phyloP scores from a whole-genome alignment of 495 filamentous ascomycete species.

The Corynascus novoguineensis region DNA sequence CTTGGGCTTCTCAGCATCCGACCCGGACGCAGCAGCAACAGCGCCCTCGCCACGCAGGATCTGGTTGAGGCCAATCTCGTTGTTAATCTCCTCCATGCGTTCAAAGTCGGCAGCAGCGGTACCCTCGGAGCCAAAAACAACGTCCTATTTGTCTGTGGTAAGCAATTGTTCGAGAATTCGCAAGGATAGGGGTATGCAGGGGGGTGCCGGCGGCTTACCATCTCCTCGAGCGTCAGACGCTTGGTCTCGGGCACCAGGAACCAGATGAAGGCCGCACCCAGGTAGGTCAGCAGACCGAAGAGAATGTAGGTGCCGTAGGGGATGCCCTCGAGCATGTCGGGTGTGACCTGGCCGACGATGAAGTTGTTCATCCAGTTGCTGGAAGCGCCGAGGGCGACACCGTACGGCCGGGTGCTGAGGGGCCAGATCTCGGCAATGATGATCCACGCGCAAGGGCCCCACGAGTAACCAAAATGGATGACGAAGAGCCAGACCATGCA shows the following conservation, averaged over 20 bases:
- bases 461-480: constrained; percentile 72
- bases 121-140: constrained; percentile 69
- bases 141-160: constrained; percentile 51
- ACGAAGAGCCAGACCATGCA: constrained; percentile 81
- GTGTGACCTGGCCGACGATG: constrained; percentile 67
- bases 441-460: constrained; percentile 69
- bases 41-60: constrained; percentile 29
- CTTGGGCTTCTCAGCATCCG: constrained; percentile 25
- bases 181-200: neutral
- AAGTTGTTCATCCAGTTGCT: constrained; percentile 53
- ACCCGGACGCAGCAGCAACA: constrained; percentile 20
- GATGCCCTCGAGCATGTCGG: constrained; percentile 64
- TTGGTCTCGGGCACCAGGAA: constrained; percentile 74
- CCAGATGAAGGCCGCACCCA: constrained; percentile 66
- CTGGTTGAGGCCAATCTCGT: constrained; percentile 57
- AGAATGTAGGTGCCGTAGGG: constrained; percentile 76
- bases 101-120: constrained; percentile 65
- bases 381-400: constrained; percentile 64
- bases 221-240: constrained; percentile 53
- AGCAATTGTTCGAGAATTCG: constrained; percentile 3
- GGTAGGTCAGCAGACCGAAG: constrained; percentile 65
- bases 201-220: constrained; percentile 45
- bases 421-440: constrained; percentile 74
- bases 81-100: constrained; percentile 67
- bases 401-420: constrained; percentile 64